Evolutionary conservation across 106 monocot species (phyloP), one percentile per base, ranked within the genome.

Genomic region (Dendrobium chrysotoxum): DNA sequence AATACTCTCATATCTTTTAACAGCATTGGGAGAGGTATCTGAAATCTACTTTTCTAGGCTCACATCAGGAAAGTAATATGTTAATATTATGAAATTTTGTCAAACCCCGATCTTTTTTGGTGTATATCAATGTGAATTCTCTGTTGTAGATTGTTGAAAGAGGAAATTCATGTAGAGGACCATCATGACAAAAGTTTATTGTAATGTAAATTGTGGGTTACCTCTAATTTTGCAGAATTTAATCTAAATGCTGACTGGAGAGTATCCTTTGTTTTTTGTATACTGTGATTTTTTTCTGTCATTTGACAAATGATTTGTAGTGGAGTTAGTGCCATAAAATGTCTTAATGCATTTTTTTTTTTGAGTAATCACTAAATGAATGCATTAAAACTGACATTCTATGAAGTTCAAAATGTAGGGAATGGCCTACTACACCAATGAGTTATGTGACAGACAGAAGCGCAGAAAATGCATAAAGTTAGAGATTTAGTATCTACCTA

Each of bases 1-100:
- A 5, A 90, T 87, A 39, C 89, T 99, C n/a, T 91, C 95, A 57
- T 95, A 95, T 84, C 89, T 99, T 61, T 87, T 99, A 70, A 86
- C 79, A 82, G 92, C 88, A 77, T 82, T 99, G 86, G 98, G 95
- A 40, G 91, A 93, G 92, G 98, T 98, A 83, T 46, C 61, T 53
- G 28, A 39, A 64, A 44, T 26, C 42, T 46, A 15, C 68, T 77
- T 75, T 80, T 20, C 38, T 55, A 58, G 35, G 4, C 35, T 35
- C 10, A 7, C 17, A 40, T 42, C 30, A 40, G 2, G n/a, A 42
- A 40, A 6, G 2, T n/a, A 74, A 5, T 18, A 21, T 74, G 39
- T 74, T 74, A 20, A 74, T 74, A 74, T 74, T 39, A 21, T 42
- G 41, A 42, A 74, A 20, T 41, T 50, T 74, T 20, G 40, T 42